phyloP scores from a whole-genome alignment of 208 protist species.

The Leishmania aethiopica region DNA sequence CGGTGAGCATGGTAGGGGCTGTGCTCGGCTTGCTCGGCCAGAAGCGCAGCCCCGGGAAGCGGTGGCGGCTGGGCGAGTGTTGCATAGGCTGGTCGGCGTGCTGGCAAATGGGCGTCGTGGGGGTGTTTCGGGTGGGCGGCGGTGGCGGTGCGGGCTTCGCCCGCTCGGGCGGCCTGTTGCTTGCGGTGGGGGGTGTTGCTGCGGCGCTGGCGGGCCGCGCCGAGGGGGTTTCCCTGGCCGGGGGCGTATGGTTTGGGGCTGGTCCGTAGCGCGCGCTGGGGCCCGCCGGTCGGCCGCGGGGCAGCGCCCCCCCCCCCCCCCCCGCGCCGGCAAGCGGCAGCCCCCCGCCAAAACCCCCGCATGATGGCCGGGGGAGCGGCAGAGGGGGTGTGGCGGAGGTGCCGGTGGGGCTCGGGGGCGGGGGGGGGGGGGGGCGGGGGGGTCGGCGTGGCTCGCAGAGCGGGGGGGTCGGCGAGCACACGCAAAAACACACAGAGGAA shows the following conservation, averaged over 20 bases:
- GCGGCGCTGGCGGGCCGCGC: no score
- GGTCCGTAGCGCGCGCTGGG: no score
- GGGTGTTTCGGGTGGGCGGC: slow-evolving; percentile 34
- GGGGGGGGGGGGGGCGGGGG: no score
- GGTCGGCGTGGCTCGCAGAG: no score
- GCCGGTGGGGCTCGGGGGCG: no score
- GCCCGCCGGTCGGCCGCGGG: no score
- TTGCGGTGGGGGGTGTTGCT: slow-evolving; percentile 20
- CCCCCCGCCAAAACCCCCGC: background rate
- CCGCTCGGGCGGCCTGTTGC: slow-evolving; percentile 28
- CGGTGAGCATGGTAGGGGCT: slow-evolving; percentile 32
- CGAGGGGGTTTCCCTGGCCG: no score
- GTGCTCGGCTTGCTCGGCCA: slow-evolving; percentile 36
- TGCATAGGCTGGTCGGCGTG: slow-evolving; percentile 32
- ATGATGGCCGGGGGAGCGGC: background rate
- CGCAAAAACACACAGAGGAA: no score
- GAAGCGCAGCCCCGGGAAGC: slow-evolving; percentile 23
- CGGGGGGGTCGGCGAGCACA: background rate
- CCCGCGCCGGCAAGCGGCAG: no score
- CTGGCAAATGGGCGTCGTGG: slow-evolving; percentile 34
- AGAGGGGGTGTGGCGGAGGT: background rate
- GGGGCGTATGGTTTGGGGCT: no score
- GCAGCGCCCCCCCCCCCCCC: no score
- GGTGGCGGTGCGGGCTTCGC: slow-evolving; percentile 22
- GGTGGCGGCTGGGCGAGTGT: slow-evolving; percentile 42